phyloP scores from a whole-genome alignment of 2,329 filamentous ascomycete species.

The Tympanopsis confertula region DNA sequence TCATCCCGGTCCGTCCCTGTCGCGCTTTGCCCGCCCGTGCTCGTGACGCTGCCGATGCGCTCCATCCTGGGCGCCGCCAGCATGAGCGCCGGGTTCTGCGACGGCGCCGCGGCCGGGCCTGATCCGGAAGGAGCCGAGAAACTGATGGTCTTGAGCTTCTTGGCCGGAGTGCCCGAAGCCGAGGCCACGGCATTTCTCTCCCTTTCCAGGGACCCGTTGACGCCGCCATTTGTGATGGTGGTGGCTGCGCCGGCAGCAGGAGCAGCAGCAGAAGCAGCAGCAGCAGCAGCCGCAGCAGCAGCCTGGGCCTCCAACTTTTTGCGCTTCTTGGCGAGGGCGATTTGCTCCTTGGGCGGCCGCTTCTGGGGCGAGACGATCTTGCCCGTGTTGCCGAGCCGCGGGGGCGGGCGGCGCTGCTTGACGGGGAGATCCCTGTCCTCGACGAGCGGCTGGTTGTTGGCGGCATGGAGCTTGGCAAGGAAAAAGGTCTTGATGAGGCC shows the following conservation, averaged over 20 bases:
- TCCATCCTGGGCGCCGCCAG: conserved; percentile 38
- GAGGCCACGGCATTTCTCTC: conserved; percentile 22
- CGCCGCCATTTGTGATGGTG: conserved; percentile 28
- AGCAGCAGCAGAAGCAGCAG: conserved; percentile 23
- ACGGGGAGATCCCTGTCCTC: conserved; percentile 91
- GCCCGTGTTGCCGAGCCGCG: conserved; percentile 58
- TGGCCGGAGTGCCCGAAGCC: conserved; percentile 28
- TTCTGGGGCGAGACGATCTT: conserved; percentile 83
- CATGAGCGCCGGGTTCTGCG: conserved; percentile 16
- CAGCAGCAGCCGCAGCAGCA: conserved; percentile 22
- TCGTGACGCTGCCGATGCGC: conserved; percentile 44
- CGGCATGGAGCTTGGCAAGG: conserved; percentile 74
- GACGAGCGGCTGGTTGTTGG: conserved; percentile 68
- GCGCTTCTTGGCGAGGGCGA: conserved; percentile 76
- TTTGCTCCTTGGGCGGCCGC: conserved; percentile 69
- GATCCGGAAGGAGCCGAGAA: conserved; percentile 19
- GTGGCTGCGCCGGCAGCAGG: conserved; percentile 18
- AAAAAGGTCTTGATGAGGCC: conserved; percentile 88
- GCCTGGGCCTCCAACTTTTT: conserved; percentile 61
- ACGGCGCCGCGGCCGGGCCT: conserved; percentile 23
- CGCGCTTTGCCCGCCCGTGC: conserved; percentile 33
- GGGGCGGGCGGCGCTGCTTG: conserved; percentile 72
- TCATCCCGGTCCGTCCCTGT: conserved; percentile 60
- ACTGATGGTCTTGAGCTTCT: conserved; percentile 35
- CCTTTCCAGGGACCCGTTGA: conserved; percentile 15